phyloP scores from a whole-genome alignment of 2,329 filamentous ascomycete genomes.

The Fusarium paranaense region DNA sequence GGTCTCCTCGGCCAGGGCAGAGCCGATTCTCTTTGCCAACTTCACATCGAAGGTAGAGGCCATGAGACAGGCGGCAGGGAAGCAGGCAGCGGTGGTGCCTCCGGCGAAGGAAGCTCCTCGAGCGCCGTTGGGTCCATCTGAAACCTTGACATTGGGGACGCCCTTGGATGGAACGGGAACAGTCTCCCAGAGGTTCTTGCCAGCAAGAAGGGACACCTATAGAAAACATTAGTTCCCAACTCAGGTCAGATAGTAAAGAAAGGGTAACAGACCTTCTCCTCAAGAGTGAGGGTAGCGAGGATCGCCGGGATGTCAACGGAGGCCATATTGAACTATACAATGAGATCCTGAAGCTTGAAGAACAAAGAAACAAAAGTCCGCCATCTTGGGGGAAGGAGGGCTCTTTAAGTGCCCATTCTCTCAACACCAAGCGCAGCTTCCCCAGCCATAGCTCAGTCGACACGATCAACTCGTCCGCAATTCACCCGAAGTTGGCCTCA shows the following conservation, averaged over 20 bases:
- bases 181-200: conserved; percentile 44
- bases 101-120: conserved; percentile 41
- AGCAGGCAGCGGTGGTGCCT: conserved; percentile 42
- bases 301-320: conserved; percentile 44
- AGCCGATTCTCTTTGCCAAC: conserved; percentile 68
- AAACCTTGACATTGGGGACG: conserved; percentile 39
- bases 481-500: conserved; percentile 35
- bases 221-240: not conserved
- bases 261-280: conserved; percentile 45
- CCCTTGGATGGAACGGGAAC: conserved; percentile 41
- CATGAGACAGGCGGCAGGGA: conserved; percentile 52
- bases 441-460: conserved; percentile 5
- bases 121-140: conserved; percentile 45
- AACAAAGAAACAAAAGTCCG: conserved; percentile 10
- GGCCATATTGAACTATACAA: conserved; percentile 35
- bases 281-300: conserved; percentile 45
- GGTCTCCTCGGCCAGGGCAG: conserved; percentile 66
- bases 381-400: conserved; percentile 25
- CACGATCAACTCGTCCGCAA: conserved; percentile 22
- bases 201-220: conserved; percentile 42
- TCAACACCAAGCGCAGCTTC: conserved; percentile 21
- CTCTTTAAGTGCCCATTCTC: conserved; percentile 35
- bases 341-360: conserved; percentile 10
- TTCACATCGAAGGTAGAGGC: conserved; percentile 73
- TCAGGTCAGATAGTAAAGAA: not conserved